A percentile compares a stretch with the other conserved stretches of the same genome.
These are phyloP conservation scores for Xylaria bambusicola DNA, from an alignment of 495 filamentous ascomycete genomes.

Conservation along the genomic window DNA sequence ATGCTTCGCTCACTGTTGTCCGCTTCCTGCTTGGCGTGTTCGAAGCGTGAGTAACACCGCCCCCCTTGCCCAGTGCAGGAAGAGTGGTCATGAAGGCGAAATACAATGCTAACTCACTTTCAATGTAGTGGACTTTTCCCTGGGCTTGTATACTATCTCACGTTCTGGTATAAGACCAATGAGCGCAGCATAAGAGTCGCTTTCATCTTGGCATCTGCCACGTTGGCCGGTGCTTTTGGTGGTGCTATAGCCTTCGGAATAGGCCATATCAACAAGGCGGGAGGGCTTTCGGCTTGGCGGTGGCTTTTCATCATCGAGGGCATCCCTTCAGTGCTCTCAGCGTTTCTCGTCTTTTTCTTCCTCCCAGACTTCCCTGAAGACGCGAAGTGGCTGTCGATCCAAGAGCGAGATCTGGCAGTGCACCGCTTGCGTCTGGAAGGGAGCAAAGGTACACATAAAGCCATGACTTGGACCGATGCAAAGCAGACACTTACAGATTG, in stretches of 20 bases:
- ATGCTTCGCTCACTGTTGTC: constrained; percentile 51
- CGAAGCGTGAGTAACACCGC: constrained; percentile 47
- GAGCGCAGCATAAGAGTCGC: constrained; percentile 58
- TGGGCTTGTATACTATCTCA: constrained; percentile 80
- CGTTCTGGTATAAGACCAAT: constrained; percentile 68
- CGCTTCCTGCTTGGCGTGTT: constrained; percentile 58
- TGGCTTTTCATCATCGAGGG: constrained; percentile 82
- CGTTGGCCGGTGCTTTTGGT: constrained; percentile 77
- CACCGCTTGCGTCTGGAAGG: constrained; percentile 57
- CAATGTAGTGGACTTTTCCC: constrained; percentile 63
- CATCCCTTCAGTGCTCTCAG: constrained; percentile 64
- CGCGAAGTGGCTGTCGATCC: constrained; percentile 65
- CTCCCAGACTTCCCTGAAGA: constrained; percentile 78
- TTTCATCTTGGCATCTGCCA: constrained; percentile 81
- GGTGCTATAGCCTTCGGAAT: constrained; percentile 73
- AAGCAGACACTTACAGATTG: constrained; percentile 70
- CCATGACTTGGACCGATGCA: constrained; percentile 70
- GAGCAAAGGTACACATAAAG: constrained; percentile 64
- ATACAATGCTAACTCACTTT: neutral
- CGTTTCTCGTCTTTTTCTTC: constrained; percentile 63
- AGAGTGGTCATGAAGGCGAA: constrained; percentile 37
- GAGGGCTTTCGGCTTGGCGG: constrained; percentile 67
- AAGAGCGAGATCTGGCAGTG: constrained; percentile 66
- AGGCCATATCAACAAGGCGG: constrained; percentile 64
- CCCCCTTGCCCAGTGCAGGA: too few relatives aligned